Conservation (phyloP, 2,329 filamentous ascomycete species). For the Trichoderma sp. region DNA sequence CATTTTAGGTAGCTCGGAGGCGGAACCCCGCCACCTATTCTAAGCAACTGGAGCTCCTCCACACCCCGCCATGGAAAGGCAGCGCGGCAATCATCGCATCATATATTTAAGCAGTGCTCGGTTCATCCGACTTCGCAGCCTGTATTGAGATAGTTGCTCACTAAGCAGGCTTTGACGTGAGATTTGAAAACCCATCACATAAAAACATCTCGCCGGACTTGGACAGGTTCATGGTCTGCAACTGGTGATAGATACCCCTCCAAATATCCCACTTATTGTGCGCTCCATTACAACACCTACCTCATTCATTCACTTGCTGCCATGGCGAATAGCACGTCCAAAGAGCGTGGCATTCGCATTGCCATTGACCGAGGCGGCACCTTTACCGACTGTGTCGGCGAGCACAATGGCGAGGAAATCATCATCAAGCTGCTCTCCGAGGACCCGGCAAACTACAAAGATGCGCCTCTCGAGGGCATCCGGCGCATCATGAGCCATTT, state of each 20-base stretch:
- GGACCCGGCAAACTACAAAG: slow-evolving; percentile 86
- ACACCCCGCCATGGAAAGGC: slow-evolving; percentile 18
- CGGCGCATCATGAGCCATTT: slow-evolving; percentile 82
- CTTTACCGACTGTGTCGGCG: slow-evolving; percentile 91
- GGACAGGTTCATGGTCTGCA: neutral
- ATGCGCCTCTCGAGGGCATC: slow-evolving; percentile 90
- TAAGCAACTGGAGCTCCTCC: slow-evolving; percentile 9
- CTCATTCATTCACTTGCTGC: neutral
- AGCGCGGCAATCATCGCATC: slow-evolving; percentile 12
- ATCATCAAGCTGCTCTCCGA: slow-evolving; percentile 89
- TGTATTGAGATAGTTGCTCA: slow-evolving; percentile 1
- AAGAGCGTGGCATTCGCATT: slow-evolving; percentile 68
- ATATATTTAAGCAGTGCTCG: slow-evolving; percentile 11
- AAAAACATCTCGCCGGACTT: neutral
- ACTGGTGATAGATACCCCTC: slow-evolving; percentile 10
- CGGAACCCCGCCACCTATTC: slow-evolving; percentile 31
- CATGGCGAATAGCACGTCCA: slow-evolving; percentile 44
- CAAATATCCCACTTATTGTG: neutral
- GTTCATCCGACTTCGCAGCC: slow-evolving; percentile 9
- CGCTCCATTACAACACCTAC: neutral
- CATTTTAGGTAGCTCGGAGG: slow-evolving; percentile 25
- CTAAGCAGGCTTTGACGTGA: slow-evolving; percentile 14
- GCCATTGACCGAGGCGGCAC: slow-evolving; percentile 83
- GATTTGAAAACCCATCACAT: neutral
- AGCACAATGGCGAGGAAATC: slow-evolving; percentile 75